Percentiles rank a stretch among this genome's conserved stretches.
phyloP scores from a whole-genome alignment of 2,329 filamentous ascomycete species.

The Trichoderma cornu-damae region DNA sequence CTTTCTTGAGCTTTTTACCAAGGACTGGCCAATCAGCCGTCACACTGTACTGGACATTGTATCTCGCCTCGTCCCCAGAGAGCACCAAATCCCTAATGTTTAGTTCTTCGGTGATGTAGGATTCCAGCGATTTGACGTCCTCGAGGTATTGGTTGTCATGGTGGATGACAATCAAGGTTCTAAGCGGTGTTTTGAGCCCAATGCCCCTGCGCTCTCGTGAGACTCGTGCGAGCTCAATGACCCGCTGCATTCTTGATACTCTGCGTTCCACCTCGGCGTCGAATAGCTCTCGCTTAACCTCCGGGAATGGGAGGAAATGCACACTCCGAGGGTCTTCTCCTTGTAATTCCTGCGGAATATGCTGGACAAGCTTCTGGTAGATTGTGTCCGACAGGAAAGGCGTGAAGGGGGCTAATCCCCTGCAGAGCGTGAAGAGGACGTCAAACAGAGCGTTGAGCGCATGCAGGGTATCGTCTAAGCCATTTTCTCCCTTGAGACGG shows the following conservation, averaged over 20 bases:
- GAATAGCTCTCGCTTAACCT: constrained; percentile 82
- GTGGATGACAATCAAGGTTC: constrained; percentile 84
- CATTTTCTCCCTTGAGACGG: constrained; percentile 84
- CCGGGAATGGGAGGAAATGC: constrained; percentile 87
- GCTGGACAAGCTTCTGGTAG: constrained; percentile 74
- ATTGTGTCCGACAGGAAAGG: constrained; percentile 95
- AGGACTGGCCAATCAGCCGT: constrained; percentile 89
- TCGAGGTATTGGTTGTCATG: constrained; percentile 76
- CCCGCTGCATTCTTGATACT: constrained; percentile 86
- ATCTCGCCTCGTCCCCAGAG: constrained; percentile 80
- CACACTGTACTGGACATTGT: constrained; percentile 88
- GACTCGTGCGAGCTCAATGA: constrained; percentile 85
- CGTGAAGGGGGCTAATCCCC: constrained; percentile 87
- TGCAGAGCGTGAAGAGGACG: constrained; percentile 81
- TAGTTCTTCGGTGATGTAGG: constrained; percentile 87
- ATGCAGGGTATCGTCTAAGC: constrained; percentile 78
- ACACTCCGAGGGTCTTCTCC: constrained; percentile 76
- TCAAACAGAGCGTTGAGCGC: constrained; percentile 93
- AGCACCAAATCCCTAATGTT: constrained; percentile 83
- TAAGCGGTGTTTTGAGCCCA: constrained; percentile 84
- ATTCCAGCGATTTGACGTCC: constrained; percentile 77
- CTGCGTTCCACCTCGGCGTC: constrained; percentile 79
- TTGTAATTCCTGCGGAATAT: constrained; percentile 67
- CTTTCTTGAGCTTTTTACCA: constrained; percentile 96
- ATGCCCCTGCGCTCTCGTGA: constrained; percentile 80